Evolutionary conservation across 179 eudicot genomes (phyloP), one percentile per base, ranked within the genome.

Genomic region (Spinacia oleracea): DNA sequence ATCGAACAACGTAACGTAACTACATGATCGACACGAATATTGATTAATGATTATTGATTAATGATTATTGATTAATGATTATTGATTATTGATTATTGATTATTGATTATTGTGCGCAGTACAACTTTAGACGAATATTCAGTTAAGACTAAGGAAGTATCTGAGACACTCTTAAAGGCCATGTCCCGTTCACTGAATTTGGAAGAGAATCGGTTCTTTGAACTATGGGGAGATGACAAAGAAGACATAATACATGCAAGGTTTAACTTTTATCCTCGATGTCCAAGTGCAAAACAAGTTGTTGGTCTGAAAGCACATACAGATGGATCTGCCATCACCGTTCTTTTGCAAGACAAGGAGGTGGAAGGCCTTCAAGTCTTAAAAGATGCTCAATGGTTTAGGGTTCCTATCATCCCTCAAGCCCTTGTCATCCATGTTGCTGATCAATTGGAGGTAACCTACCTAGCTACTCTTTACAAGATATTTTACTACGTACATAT

Each of bases 371-470:
- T 91, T 72, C 89, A 83, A 84, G 38, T 84, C 48, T 63, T 82
- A 29, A 88, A 81, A 74, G 91, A 89, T 79, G 77, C 63, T 14
- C 78, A 86, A 23, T 91, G 94, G 92, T 86, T 75, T 60, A 40
- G 84, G 73, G 91, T 91, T 72, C 91, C 91, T 9, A 78, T 84
- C 7, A 21, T 87, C 72, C 91, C 88, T 40, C 60, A 87, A 35
- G 90, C 95, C 56, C 80, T 91, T 46, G 68, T 87, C 32, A 79
- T 91, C 58, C 84, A 83, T 74, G 87, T 81, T 63, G 95, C 88
- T 29, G 95, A 91, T 76, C 89, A 86, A 81, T 29, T 75, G 69
- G 92, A 91, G 91, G 94, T 88, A 80, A 3, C n/a, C n/a, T n/a
- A n/a, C n/a, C n/a, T n/a, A n/a, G n/a, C n/a, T n/a, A n/a, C n/a